phyloP scores from a whole-genome alignment of 257 asterid species.

The Plantago ovata region DNA sequence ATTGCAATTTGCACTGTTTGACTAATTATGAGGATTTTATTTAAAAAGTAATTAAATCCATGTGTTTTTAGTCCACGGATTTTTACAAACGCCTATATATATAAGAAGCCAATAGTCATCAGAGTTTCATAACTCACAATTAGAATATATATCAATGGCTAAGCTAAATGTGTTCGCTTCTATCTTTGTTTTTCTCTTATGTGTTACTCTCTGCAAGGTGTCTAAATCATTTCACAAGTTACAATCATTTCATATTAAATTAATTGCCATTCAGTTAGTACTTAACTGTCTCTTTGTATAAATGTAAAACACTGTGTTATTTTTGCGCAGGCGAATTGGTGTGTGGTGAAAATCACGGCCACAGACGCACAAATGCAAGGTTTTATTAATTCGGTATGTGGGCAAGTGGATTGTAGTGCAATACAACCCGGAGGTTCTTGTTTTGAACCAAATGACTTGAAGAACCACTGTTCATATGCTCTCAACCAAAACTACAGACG shows the following conservation, averaged over 20 bases:
- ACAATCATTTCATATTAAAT: too few species aligned
- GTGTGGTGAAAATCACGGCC: slow-evolving; percentile 10
- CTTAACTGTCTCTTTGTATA: too few species aligned
- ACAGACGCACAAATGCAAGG: not conserved
- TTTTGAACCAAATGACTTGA: slow-evolving; percentile 9
- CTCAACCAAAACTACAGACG: slow-evolving; percentile 17
- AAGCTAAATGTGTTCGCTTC: not conserved
- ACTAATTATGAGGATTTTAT: too few species aligned
- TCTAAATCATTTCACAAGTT: too few species aligned
- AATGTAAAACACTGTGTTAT: too few species aligned
- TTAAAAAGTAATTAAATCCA: too few species aligned
- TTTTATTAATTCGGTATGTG: not conserved
- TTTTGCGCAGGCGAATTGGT: slow-evolving; percentile 17
- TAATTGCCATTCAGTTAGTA: too few species aligned
- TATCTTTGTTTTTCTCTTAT: not conserved
- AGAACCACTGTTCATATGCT: slow-evolving; percentile 12
- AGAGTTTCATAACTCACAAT: not conserved
- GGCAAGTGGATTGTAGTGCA: slow-evolving; percentile 7
- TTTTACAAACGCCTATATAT: not conserved
- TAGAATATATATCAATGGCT: slow-evolving; percentile 6
- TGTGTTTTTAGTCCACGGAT: too few species aligned
- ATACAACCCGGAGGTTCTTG: slow-evolving; percentile 16
- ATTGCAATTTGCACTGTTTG: too few species aligned
- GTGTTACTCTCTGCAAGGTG: slow-evolving; percentile 15
- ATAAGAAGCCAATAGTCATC: not conserved